A percentile compares a stretch with the other conserved stretches of the same genome.
Conservation (phyloP, 108 stramenopile species). For the Tribonema minus region DNA sequence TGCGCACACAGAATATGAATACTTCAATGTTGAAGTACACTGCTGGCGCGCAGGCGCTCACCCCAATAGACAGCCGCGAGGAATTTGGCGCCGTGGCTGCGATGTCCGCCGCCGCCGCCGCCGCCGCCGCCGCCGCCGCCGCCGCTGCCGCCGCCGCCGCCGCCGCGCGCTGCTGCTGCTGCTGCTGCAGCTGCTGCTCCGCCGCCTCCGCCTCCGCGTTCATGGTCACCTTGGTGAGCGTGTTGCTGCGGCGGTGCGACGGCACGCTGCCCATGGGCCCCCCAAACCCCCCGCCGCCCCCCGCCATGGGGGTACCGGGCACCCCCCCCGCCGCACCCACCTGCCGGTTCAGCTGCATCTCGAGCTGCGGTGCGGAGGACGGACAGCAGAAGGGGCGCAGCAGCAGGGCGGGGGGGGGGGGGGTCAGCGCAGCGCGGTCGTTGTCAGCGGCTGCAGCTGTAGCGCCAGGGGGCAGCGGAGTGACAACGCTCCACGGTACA, state of each 20-base stretch:
- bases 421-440: too few relatives aligned
- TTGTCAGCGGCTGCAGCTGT: too few relatives aligned
- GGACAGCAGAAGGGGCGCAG: too few relatives aligned
- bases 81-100: neutral
- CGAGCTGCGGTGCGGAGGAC: neutral
- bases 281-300: too few relatives aligned
- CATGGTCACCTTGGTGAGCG: neutral
- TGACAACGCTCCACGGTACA: too few relatives aligned
- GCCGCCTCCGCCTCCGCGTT: neutral
- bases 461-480: too few relatives aligned
- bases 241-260: neutral
- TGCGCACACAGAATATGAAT: too few relatives aligned
- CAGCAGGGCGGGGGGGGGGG: too few relatives aligned
- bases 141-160: neutral
- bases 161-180: neutral
- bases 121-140: slow-evolving; percentile 7
- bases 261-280: neutral
- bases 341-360: slow-evolving; percentile 3
- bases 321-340: neutral
- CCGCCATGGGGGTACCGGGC: neutral
- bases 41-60: neutral
- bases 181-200: too few relatives aligned
- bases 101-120: neutral
- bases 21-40: too few relatives aligned
- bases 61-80: neutral